Conservation (phyloP, 345 rosid genomes). For the Heritiera littoralis region DNA sequence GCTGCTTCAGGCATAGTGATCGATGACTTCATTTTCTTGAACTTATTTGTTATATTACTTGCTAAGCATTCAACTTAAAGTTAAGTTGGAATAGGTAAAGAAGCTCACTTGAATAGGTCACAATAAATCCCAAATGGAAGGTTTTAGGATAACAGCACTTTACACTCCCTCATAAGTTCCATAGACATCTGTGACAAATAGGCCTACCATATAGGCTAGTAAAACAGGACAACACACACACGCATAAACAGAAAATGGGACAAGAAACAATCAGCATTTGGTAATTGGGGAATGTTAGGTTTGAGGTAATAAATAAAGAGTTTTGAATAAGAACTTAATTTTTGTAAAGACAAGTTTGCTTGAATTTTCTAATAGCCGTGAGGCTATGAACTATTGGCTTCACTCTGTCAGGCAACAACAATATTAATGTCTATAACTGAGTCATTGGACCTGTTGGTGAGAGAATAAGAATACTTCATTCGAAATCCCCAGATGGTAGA, state of each 20-base stretch:
- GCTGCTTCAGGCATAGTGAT: neutral
- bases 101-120: neutral
- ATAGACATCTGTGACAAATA: neutral
- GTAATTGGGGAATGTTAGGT: neutral
- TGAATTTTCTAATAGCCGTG: neutral
- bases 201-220: neutral
- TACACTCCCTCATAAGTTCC: neutral
- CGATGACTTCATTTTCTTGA: neutral
- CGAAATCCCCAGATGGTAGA: neutral
- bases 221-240: neutral
- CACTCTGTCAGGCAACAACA: neutral
- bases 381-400: neutral
- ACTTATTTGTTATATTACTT: neutral
- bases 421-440: neutral
- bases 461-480: neutral
- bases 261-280: neutral
- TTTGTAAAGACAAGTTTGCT: neutral
- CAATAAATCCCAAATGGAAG: neutral
- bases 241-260: neutral
- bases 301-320: neutral
- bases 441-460: neutral
- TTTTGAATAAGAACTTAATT: neutral
- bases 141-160: neutral
- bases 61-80: neutral
- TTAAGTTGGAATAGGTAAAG: neutral